Base-by-base conservation (phyloP, 208 protist species). In the Crithidia sp. region DNA sequence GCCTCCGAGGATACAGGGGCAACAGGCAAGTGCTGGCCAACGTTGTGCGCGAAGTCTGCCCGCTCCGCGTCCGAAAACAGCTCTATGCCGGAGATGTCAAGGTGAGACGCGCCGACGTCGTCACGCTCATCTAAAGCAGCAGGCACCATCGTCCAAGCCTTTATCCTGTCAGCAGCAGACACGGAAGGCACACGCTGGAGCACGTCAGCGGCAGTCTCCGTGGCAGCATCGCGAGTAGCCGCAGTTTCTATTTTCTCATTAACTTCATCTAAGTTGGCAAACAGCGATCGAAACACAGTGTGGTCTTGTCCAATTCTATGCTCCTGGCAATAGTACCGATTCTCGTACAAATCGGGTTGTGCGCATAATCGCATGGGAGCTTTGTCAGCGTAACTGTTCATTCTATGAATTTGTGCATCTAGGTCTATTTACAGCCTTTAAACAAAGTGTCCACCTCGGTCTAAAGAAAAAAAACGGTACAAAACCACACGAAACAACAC, bases 141-240 rank as follows among this genome's bases (percentile, higher is more conserved):
- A 1, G 43, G 19, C 7, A 10, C 28, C 3, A 55, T 64, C 52
- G 74, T 62, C 74, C 74, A 79, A 12, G 59, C 67, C 37, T 47
- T n/a, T 12, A 79, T 70, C 19, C 74, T 50, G 45, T 74, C 61
- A 5, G 61, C 74, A 4, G 44, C 61, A 2, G 74, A 79, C 8
- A 67, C 47, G 3, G 74, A 79, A 28, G 67, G 60, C 4, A 53
- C 54, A 43, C 40, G 39, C 28, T 28, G 28, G 28, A 28, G 28
- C 28, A 28, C 28, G 28, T 28, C 28, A 2, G 1, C 28, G 28
- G 28, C 28, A 28, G 28, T 28, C 28, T 28, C 28, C 0, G 28
- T 1, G 28, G 28, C 28, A 28, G 28, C 28, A 28, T 28, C 28
- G 28, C 28, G 28, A 28, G 28, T 28, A 28, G 28, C 28, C 28